These are phyloP conservation scores for Moesziomyces globuligerus DNA, from an alignment of 1,284 basidiomycete species.

Conservation along the genomic window DNA sequence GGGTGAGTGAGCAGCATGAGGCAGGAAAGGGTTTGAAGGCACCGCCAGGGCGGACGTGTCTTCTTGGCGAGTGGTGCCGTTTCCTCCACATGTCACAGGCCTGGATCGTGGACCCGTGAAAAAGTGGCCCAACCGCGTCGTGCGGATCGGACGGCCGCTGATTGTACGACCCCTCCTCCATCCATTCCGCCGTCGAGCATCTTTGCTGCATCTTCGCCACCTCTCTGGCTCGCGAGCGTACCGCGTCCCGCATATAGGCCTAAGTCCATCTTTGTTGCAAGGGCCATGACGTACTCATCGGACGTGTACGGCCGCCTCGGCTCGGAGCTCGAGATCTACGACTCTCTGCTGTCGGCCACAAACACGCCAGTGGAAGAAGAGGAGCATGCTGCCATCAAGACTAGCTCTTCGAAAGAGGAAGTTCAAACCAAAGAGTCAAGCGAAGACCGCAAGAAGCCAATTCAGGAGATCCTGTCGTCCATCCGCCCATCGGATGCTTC, in stretches of 20 bases:
- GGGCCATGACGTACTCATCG: conserved; percentile 34
- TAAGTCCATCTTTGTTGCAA: too few species aligned
- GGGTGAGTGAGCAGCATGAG: too few species aligned
- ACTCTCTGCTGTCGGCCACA: conserved; percentile 38
- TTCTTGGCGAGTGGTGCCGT: too few species aligned
- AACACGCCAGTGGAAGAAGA: conserved; percentile 23
- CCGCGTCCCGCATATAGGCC: neutral
- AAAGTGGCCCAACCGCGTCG: neutral
- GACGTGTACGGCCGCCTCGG: conserved; percentile 39
- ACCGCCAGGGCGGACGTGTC: too few species aligned
- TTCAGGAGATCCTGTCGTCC: conserved; percentile 26
- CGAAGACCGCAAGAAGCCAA: conserved; percentile 24
- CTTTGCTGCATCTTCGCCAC: neutral
- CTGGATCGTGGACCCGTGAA: neutral
- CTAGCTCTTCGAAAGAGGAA: conserved; percentile 3
- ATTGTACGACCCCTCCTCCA: neutral
- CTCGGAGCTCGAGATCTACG: conserved; percentile 44
- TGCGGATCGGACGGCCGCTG: neutral
- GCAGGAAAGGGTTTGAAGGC: too few species aligned
- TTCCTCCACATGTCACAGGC: neutral
- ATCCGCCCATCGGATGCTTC: conserved; percentile 30
- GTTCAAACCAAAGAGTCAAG: neutral
- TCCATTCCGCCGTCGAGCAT: neutral
- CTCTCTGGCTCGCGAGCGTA: neutral
- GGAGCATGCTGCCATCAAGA: neutral